A percentile compares a stretch with the other conserved stretches of the same genome.
Evolutionary conservation across 2,329 filamentous ascomycete species (phyloP).

Genomic region (Colletotrichum liaoningense): DNA sequence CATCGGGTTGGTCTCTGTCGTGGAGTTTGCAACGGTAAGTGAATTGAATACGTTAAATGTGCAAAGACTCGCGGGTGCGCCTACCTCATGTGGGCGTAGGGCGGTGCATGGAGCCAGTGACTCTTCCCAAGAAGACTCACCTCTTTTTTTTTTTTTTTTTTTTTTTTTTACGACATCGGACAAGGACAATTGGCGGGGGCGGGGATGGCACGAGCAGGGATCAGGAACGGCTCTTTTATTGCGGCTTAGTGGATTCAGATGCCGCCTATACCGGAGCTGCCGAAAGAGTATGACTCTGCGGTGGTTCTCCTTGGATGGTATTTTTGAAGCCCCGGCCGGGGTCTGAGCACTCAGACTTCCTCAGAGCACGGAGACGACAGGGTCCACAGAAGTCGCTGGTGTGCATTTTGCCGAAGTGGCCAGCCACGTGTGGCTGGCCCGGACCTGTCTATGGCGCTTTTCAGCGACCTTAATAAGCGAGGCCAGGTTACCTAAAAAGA

Average conservation of each 20-base stretch:
- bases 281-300: not conserved
- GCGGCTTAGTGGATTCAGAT: not conserved
- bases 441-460: too few relatives aligned
- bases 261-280: not conserved
- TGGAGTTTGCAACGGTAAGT: not conserved
- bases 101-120: not conserved
- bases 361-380: too few relatives aligned
- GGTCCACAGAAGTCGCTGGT: too few relatives aligned
- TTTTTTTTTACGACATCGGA: not conserved
- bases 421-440: too few relatives aligned
- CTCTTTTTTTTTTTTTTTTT: not conserved
- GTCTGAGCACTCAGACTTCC: too few relatives aligned
- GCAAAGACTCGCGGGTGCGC: not conserved
- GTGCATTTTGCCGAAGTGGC: too few relatives aligned
- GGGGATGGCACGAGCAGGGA: not conserved
- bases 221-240: not conserved
- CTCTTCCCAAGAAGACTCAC: not conserved
- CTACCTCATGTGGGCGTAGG: not conserved
- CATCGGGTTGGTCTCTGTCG: constrained; percentile 9
- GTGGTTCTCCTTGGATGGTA: too few relatives aligned
- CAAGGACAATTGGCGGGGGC: not conserved
- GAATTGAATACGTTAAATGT: not conserved
- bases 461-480: too few relatives aligned
- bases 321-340: too few relatives aligned
- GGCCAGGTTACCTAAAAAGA: too few relatives aligned